Percentiles rank a stretch among this genome's conserved stretches.
Evolutionary conservation across 2,329 filamentous ascomycete species (phyloP).

Genomic region (Colletotrichum falcatum): DNA sequence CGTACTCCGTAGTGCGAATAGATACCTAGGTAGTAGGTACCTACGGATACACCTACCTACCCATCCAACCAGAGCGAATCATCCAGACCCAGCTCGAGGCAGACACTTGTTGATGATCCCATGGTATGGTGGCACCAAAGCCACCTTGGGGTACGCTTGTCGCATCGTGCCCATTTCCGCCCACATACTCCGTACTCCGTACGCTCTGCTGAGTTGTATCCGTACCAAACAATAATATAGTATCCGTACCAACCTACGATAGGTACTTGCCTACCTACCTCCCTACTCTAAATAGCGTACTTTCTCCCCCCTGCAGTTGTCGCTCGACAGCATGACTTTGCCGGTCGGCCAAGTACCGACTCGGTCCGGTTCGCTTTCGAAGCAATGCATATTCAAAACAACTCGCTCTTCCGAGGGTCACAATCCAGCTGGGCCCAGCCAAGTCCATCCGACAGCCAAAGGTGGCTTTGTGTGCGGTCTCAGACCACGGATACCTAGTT

Average conservation of each 20-base stretch:
- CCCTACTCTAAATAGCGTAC: too few relatives aligned
- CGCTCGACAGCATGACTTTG: not conserved
- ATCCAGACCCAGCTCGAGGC: not conserved
- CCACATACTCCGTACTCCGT: too few relatives aligned
- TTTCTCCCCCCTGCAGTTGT: not conserved
- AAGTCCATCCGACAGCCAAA: not conserved
- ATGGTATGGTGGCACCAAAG: not conserved
- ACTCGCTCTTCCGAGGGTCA: not conserved
- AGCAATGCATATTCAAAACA: constrained; percentile 1
- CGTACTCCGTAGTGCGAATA: too few relatives aligned
- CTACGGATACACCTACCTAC: not conserved
- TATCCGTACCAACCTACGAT: too few relatives aligned
- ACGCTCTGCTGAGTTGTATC: too few relatives aligned
- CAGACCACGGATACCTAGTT: not conserved
- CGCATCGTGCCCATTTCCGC: too few relatives aligned
- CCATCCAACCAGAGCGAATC: not conserved
- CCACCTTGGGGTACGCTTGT: not conserved
- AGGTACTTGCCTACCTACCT: too few relatives aligned
- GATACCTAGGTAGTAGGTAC: too few relatives aligned
- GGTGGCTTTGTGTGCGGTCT: not conserved
- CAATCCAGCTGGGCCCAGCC: constrained; percentile 1
- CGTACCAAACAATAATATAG: too few relatives aligned
- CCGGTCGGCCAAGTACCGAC: constrained; percentile 18
- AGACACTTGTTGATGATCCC: not conserved
- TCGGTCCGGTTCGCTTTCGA: constrained; percentile 7